Evolutionary conservation across 23 red algal genomes (phyloP), one percentile per base, ranked within the genome.

Genomic region (Gracilaria gracilis): DNA sequence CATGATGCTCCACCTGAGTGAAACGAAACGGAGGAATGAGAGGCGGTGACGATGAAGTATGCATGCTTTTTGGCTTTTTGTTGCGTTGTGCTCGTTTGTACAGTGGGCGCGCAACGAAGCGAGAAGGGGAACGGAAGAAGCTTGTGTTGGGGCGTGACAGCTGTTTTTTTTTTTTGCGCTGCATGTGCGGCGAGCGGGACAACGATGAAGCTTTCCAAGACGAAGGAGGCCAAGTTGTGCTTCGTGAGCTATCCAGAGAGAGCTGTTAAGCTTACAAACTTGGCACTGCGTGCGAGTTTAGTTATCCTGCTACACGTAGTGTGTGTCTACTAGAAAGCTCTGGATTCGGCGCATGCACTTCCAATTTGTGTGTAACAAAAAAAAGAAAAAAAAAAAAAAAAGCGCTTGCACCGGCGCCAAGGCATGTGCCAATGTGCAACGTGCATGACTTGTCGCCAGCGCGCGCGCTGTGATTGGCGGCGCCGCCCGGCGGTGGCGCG

Each of bases 21-120:
- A 92, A 95, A 31, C 97, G 94, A 80, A 99, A 99, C 17, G 97
- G 97, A 12, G 94, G 94, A 9, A 99, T 93, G 82, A 99, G 94
- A 9, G 88, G 86, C 53, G 93, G 87, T 17, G 88, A 71, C 25
- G 62, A 40, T 34, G 53, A 34, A 29, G 48, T 8, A 25, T 14
- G 51, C 51, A 55, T 55, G 51, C 14, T 55, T 55, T 15, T 55
- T 55, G 5, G 51, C 51, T 55, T 15, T 55, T 55, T 15, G 51
- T 55, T 29, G 6, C 7, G 62, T 67, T 67, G 62, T 67, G 62
- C 62, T 67, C 62, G 62, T 67, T 67, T 15, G 62, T 67, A 37
- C 40, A 37, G 42, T 33, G 46, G 4, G 40, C 14, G 23, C 6
- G 42, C 6, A 42, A 13, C 8, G 64, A 32, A 28, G 32, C 28